Base-by-base conservation (phyloP, 768 basidiomycete genomes). In the Pluteus cervinus region DNA sequence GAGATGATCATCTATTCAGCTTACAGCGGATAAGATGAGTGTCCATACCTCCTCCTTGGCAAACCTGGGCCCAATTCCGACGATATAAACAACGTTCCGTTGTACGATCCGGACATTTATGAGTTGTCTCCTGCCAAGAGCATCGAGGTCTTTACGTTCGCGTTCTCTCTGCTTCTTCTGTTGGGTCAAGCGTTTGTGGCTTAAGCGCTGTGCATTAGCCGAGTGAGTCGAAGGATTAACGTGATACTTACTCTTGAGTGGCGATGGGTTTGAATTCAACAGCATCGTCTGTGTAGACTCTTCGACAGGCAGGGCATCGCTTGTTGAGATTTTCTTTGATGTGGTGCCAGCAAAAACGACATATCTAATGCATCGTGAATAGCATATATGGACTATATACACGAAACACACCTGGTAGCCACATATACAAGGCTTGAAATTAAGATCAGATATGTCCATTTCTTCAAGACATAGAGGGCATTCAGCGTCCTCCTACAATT, bases 351-450 rank as follows among this genome's bases (percentile, higher is more conserved):
- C 96, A 99, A 67, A 99, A 99, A 40, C 91, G 85, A 60, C 96
- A 99, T 48, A 99, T 90, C 96, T 99, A 47, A 33, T 40, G 23
- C 31, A 31, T 30, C 11, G 20, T 37, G 25, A 44, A 2, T 26
- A 36, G 36, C 28, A 40, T 24, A 36, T 43, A 41, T 38, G 21
- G 37, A 28, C 40, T 28, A 39, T 35, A 36, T 50, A 86, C n/a
- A n/a, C n/a, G n/a, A n/a, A n/a, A n/a, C n/a, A n/a, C n/a, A n/a
- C 96, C 76, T 97, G 96, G 65, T 98, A 96, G 43, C 96, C 96
- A 63, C 96, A 99, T 36, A 92, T 80, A 63, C 96, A 99, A 18
- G 96, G 96, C 69, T 92, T 94, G 69, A 99, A 99, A 68, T 94
- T 94, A 61, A 97, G 77, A 75, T 99, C 96, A 34, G 91, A 91